Base-by-base conservation (phyloP, 2,329 filamentous ascomycete genomes). In the Metarhizium album region DNA sequence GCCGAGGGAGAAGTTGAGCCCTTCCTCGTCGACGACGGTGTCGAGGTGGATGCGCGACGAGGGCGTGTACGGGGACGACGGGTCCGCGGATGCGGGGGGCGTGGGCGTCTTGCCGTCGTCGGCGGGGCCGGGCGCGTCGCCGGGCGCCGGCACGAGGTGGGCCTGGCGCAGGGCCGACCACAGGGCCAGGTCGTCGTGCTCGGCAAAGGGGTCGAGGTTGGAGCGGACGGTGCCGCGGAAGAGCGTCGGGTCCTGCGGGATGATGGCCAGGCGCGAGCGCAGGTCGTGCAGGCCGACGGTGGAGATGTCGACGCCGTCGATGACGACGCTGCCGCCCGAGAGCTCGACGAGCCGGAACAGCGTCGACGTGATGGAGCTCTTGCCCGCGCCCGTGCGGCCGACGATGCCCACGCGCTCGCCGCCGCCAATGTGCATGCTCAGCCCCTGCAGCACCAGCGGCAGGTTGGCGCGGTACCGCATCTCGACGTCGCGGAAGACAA, bases 1-100 rank as follows among this genome's bases (percentile, higher is more conserved):
- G 6, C 91, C 91, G 9, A 97, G 83, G 0, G 89, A 95, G 73
- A 95, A 96, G 69, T 97, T 97, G 54, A 95, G 77, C 0, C 93
- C 93, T 70, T 96, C 91, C 64, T 97, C 93, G 59, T 96, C 90
- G 2, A 97, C 91, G 2, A 81, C 62, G 16, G 79, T 85, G 67
- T 97, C 91, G 22, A 98, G 83, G 57, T 89, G 83, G 54, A 95
- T 86, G 51, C 86, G 82, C 2, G 65, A 62, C 7, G 61, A 84
- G 2, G 96, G 90, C n/a, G n/a, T n/a, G n/a, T n/a, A n/a, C n/a
- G n/a, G n/a, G n/a, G n/a, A n/a, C n/a, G n/a, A n/a, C n/a, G n/a
- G n/a, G n/a, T n/a, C n/a, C n/a, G n/a, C n/a, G n/a, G n/a, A n/a
- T n/a, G n/a, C n/a, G n/a, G n/a, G n/a, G n/a, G n/a, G n/a, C n/a